phyloP scores from a whole-genome alignment of 768 basidiomycete genomes.

The Jaapia argillacea region DNA sequence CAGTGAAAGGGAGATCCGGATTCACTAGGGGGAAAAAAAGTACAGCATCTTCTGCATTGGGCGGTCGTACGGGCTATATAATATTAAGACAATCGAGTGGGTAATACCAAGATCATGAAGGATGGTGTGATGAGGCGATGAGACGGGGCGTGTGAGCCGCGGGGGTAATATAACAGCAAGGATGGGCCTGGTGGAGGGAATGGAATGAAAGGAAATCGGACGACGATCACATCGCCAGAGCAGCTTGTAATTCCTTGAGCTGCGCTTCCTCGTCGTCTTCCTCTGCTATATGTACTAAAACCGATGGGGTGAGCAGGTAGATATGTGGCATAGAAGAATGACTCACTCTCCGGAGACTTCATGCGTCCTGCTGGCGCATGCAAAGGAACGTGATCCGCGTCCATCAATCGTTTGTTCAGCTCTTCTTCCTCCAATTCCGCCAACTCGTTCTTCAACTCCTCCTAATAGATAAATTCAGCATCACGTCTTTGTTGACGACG shows the following conservation, averaged over 20 bases:
- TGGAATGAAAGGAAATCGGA: too few species aligned
- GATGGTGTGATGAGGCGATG: too few species aligned
- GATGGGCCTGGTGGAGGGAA: too few species aligned
- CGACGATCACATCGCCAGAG: slow-evolving; percentile 84
- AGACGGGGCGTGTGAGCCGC: too few species aligned
- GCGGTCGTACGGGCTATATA: too few species aligned
- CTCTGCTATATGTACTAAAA: slow-evolving; percentile 36
- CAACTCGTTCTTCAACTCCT: slow-evolving; percentile 69
- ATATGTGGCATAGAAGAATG: background rate
- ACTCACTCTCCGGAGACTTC: slow-evolving; percentile 40
- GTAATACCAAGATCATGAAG: too few species aligned
- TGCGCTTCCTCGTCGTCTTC: slow-evolving; percentile 92
- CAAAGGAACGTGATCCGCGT: slow-evolving; percentile 83
- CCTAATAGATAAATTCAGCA: slow-evolving; percentile 34
- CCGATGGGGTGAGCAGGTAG: slow-evolving; percentile 20
- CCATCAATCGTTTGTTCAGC: slow-evolving; percentile 74
- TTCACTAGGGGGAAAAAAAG: too few species aligned
- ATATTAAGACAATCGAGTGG: too few species aligned
- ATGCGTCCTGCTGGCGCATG: slow-evolving; percentile 65
- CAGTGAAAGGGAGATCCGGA: too few species aligned
- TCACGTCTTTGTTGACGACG: background rate
- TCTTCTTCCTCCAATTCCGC: slow-evolving; percentile 84
- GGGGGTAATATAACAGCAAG: too few species aligned
- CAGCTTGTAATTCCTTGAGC: slow-evolving; percentile 82
- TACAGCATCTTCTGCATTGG: too few species aligned